Evolutionary conservation across 192 early-diverging fungal genomes (phyloP).

Genomic region (Entomortierella lignicola): DNA sequence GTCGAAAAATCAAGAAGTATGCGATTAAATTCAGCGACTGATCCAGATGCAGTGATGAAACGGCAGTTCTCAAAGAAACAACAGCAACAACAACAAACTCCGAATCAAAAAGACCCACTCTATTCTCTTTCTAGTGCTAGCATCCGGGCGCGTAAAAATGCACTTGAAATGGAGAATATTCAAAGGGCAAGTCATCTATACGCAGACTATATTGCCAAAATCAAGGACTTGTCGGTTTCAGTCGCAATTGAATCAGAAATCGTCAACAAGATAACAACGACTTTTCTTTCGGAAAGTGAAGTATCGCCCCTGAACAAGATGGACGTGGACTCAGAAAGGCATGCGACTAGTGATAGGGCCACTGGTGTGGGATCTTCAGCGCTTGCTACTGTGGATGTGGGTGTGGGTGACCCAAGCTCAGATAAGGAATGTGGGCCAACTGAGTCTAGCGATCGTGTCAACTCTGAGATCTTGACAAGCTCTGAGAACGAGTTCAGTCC

Average conservation of each 20-base stretch:
- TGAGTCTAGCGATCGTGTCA: background rate
- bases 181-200: conserved; percentile 43
- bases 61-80: conserved; percentile 26
- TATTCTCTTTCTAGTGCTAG: conserved; percentile 52
- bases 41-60: background rate
- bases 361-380: background rate
- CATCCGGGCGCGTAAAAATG: conserved; percentile 51
- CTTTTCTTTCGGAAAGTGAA: conserved; percentile 2
- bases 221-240: conserved; percentile 12
- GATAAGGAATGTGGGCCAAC: background rate
- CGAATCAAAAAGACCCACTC: conserved; percentile 30
- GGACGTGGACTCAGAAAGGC: conserved; percentile 16
- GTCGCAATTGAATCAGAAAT: background rate
- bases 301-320: conserved; percentile 7
- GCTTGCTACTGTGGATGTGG: too few species aligned
- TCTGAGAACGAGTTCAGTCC: background rate
- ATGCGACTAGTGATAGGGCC: background rate
- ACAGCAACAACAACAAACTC: conserved; percentile 3
- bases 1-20: background rate
- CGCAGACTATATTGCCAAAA: conserved; percentile 36
- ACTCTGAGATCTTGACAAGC: background rate
- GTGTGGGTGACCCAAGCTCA: too few species aligned
- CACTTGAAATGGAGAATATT: conserved; percentile 47
- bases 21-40: background rate
- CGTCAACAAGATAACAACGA: conserved; percentile 4